Evolutionary conservation across 805 yeast genomes (phyloP), one percentile per base, ranked within the genome.

Genomic region (Kodamaea leandrae): DNA sequence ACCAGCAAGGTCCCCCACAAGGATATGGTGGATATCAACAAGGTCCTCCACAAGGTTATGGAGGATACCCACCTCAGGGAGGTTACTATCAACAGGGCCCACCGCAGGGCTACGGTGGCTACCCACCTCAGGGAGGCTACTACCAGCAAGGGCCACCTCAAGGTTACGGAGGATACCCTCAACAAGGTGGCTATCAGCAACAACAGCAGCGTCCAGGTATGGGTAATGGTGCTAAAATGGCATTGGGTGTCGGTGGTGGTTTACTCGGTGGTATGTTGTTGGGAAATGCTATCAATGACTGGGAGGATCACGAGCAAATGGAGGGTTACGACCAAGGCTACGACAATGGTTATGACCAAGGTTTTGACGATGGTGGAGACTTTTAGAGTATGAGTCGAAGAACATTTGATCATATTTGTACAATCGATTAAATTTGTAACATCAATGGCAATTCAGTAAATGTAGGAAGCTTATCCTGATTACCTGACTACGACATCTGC

Each of bases 201-300:
- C 47, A 44, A 21, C 58, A 49, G 16, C 72, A 64, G 39, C 67
- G 59, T 10, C 60, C 55, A 36, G 47, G 47, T 10, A 37, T 41
- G 43, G 55, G 62, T 4, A 41, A 46, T 6, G 64, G 70, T 36
- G 69, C 71, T 2, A 82, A 82, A 40, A 73, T 80, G 64, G 70
- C 69, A 20, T 43, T 68, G 60, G 75, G 73, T 45, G 63, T 64
- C 2, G 72, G 72, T 13, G 75, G 70, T 39, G 88, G 87, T 60
- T 57, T 81, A 41, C 52, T 80, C 6, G 86, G 86, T 42, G 86
- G 86, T 33, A 61, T 75, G 61, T 50, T 79, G 48, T 52, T 80
- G 32, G 74, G 73, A 6, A 64, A 70, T 26, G 74, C 74, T 33
- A 49, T 78, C 45, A 57, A 58, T 32, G 57, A 57, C 32, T 56